Evolutionary conservation across 768 basidiomycete genomes (phyloP).

Genomic region (Naganishia friedmannii): DNA sequence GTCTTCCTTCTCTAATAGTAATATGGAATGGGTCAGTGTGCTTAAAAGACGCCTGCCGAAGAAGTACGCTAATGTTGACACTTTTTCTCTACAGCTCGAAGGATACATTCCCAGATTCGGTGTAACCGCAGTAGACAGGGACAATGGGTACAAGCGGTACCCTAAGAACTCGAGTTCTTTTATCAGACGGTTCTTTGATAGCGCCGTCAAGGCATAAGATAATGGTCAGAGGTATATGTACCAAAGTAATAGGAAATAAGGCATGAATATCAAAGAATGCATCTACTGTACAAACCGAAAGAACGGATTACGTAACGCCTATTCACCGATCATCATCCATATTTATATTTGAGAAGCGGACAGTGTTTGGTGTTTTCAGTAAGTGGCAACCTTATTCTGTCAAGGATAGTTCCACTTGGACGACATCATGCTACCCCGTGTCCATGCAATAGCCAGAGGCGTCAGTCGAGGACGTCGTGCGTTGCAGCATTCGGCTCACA

Average conservation of each 20-base stretch:
- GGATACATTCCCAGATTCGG: constrained; percentile 36
- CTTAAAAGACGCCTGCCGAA: not conserved
- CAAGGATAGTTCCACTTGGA: not conserved
- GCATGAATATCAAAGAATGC: too few species aligned
- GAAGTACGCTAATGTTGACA: not conserved
- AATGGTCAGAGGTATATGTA: too few species aligned
- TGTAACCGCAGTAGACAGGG: constrained; percentile 39
- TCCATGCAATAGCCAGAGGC: not conserved
- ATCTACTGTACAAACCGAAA: too few species aligned
- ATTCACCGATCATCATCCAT: not conserved
- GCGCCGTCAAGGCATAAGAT: constrained; percentile 18
- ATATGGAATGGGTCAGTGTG: constrained; percentile 19
- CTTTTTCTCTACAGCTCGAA: constrained; percentile 5
- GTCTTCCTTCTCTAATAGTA: not conserved
- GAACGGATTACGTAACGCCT: not conserved
- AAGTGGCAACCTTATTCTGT: not conserved
- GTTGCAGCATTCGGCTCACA: not conserved
- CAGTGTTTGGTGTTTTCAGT: not conserved
- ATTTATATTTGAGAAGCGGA: not conserved
- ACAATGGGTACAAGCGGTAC: constrained; percentile 40
- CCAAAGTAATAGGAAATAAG: too few species aligned
- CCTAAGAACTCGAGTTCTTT: constrained; percentile 43
- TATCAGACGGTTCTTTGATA: constrained; percentile 36
- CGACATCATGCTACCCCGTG: not conserved
- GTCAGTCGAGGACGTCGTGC: not conserved